These are phyloP conservation scores for Trichosporon coremiiforme DNA, from an alignment of 1,284 basidiomycete genomes.

Conservation along the genomic window DNA sequence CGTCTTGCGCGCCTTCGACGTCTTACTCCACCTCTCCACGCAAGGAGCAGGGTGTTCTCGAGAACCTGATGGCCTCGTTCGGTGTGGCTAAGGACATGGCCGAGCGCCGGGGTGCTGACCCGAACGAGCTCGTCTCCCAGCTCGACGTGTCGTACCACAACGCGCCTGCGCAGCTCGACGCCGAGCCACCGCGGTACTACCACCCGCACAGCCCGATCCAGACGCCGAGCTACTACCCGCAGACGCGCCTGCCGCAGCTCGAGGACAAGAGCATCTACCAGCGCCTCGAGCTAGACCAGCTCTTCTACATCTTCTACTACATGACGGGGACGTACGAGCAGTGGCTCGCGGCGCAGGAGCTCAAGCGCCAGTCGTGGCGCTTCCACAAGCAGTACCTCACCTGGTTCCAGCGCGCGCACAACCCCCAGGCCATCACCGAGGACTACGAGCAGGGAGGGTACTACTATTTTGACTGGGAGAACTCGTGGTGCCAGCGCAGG, in stretches of 20 bases:
- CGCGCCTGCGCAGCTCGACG: conserved; percentile 89
- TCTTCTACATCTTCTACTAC: conserved; percentile 99
- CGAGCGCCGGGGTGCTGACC: conserved; percentile 76
- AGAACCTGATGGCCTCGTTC: conserved; percentile 91
- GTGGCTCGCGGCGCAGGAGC: conserved; percentile 94
- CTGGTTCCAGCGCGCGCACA: conserved; percentile 99
- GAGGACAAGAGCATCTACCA: conserved; percentile 84
- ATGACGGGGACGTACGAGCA: conserved; percentile 96
- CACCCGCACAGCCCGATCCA: conserved; percentile 89
- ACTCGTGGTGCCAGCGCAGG: conserved; percentile 96
- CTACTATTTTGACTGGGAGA: conserved; percentile 96
- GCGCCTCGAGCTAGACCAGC: conserved; percentile 93
- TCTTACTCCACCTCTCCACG: conserved; percentile 30
- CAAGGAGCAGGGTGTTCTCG: conserved; percentile 64
- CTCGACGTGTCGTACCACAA: conserved; percentile 86
- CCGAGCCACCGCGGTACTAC: conserved; percentile 97
- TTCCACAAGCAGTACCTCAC: conserved; percentile 99
- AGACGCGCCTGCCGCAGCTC: conserved; percentile 76
- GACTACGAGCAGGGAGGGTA: conserved; percentile 99
- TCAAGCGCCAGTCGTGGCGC: conserved; percentile 97
- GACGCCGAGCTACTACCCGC: conserved; percentile 94
- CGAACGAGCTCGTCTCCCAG: conserved; percentile 87
- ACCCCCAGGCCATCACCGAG: conserved; percentile 98
- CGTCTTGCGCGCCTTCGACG: conserved; percentile 55
- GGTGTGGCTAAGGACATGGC: conserved; percentile 73